phyloP scores from a whole-genome alignment of 2,329 filamentous ascomycete species.

The Ophiostoma angusticollis region DNA sequence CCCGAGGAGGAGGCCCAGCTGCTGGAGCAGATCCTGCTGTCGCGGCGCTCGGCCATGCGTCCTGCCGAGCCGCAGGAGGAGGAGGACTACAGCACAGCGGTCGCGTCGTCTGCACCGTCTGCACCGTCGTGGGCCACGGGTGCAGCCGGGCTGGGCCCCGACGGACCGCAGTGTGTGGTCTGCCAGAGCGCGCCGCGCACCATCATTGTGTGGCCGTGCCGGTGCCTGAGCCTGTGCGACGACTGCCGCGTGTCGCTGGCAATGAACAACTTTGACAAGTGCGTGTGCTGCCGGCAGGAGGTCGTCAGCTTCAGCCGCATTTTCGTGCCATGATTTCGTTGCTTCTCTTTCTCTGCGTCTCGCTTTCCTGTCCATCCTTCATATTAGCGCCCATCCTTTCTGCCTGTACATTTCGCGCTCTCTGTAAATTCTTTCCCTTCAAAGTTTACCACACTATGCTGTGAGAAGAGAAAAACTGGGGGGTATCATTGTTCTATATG shows the following conservation, averaged over 20 bases:
- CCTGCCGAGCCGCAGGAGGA: constrained; percentile 6
- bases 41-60: constrained; percentile 26
- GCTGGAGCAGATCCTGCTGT: constrained; percentile 47
- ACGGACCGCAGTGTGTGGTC: constrained; percentile 79
- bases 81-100: constrained; percentile 1
- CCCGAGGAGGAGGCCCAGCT: constrained; percentile 47
- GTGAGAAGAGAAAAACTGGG: neutral
- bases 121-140: constrained; percentile 55
- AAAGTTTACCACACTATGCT: too few relatives aligned
- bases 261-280: constrained; percentile 95
- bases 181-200: constrained; percentile 79
- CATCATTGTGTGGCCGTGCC: constrained; percentile 91
- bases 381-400: too few relatives aligned
- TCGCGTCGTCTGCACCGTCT: too few relatives aligned
- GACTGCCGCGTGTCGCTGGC: constrained; percentile 88
- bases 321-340: constrained; percentile 60
- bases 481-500: too few relatives aligned
- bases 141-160: constrained; percentile 56
- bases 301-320: constrained; percentile 83
- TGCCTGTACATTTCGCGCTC: too few relatives aligned
- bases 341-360: neutral
- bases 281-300: constrained; percentile 82
- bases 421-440: too few relatives aligned
- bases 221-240: constrained; percentile 87
- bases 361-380: too few relatives aligned